These are phyloP conservation scores for Pittosporum tobira DNA, from an alignment of 129 eudicot species.

Conservation along the genomic window DNA sequence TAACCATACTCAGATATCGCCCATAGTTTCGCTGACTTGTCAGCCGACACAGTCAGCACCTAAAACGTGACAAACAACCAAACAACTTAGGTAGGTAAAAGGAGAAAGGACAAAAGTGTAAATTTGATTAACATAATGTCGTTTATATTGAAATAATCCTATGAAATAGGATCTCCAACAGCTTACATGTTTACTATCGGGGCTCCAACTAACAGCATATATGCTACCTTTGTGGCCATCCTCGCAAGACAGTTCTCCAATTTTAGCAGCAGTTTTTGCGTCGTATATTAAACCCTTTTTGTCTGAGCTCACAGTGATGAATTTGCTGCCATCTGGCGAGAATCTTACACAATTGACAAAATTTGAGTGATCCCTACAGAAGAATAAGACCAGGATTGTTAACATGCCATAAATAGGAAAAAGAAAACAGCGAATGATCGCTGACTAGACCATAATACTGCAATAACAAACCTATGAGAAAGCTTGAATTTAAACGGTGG, in stretches of 20 bases:
- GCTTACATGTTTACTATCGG: conserved; percentile 80
- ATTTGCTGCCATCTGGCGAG: conserved; percentile 93
- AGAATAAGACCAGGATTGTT: neutral
- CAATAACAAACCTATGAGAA: conserved; percentile 64
- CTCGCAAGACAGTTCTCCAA: conserved; percentile 78
- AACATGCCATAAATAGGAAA: neutral
- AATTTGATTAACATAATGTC: neutral
- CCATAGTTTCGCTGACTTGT: conserved; percentile 92
- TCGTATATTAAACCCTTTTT: conserved; percentile 75
- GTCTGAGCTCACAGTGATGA: conserved; percentile 94
- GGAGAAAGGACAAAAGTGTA: neutral
- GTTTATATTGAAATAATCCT: neutral
- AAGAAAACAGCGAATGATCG: neutral
- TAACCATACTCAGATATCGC: conserved; percentile 63
- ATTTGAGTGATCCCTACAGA: conserved; percentile 78
- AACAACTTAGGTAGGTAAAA: neutral
- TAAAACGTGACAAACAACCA: conserved; percentile 18
- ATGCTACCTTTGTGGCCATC: conserved; percentile 90
- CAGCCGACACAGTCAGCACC: conserved; percentile 93
- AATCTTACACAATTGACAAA: conserved; percentile 92
- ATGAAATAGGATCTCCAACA: neutral
- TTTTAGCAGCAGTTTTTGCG: conserved; percentile 75
- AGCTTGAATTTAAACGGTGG: conserved; percentile 91
- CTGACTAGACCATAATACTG: neutral
- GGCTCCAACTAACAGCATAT: conserved; percentile 98